Conservation (phyloP, 2,329 filamentous ascomycete species). For the Pleurostoma richardsiae region DNA sequence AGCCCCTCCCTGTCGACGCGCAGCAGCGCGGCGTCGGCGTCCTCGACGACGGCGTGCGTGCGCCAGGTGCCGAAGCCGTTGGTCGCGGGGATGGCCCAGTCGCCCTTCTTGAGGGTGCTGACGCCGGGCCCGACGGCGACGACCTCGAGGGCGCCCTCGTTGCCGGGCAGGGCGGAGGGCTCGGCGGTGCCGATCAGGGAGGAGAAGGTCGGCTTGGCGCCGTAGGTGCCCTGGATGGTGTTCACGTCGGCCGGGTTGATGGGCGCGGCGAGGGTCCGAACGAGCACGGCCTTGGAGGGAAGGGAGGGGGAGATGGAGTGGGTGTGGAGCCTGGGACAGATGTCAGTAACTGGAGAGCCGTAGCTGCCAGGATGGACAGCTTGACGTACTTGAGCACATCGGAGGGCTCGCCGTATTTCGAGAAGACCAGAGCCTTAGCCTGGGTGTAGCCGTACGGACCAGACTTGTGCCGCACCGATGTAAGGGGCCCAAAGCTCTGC, state of each 20-base stretch:
- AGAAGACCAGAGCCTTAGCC: constrained; percentile 75
- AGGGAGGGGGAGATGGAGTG: constrained; percentile 75
- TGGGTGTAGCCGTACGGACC: constrained; percentile 77
- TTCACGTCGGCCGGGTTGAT: constrained; percentile 99
- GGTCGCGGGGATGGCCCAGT: constrained; percentile 87
- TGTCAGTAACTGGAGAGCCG: constrained; percentile 1
- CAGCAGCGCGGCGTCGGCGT: constrained; percentile 52
- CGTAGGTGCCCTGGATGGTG: constrained; percentile 95
- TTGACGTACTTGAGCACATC: constrained; percentile 57
- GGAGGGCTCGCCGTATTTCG: constrained; percentile 67
- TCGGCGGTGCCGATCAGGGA: constrained; percentile 69
- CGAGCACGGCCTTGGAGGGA: constrained; percentile 59
- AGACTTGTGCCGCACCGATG: constrained; percentile 42
- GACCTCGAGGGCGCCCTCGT: constrained; percentile 94
- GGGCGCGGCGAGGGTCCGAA: constrained; percentile 84
- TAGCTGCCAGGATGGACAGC: neutral
- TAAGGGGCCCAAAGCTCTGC: constrained; percentile 8
- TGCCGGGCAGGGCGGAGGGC: constrained; percentile 76
- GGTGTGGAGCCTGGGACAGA: constrained; percentile 52
- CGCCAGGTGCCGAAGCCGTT: constrained; percentile 91
- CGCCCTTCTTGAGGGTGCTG: constrained; percentile 59
- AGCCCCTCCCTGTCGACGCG: constrained; percentile 69
- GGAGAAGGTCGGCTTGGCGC: constrained; percentile 73
- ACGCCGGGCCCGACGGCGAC: constrained; percentile 58
- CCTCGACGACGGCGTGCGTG: constrained; percentile 72